Evolutionary conservation across 176 grass and related monocot genomes (phyloP).

Genomic region (Aechmea fasciata): DNA sequence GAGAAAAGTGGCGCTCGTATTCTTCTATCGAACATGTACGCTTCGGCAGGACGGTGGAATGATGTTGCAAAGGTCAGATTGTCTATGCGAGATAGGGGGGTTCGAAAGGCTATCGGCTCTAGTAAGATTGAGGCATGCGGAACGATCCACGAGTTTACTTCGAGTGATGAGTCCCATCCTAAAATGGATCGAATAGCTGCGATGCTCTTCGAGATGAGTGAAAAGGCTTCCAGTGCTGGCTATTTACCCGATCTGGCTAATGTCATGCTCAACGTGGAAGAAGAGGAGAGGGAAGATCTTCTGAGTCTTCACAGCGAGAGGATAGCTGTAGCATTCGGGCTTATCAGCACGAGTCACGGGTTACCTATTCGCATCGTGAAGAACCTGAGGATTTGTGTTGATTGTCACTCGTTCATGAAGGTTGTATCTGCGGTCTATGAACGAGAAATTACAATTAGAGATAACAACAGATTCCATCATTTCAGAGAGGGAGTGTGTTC

Average conservation of each 20-base stretch:
- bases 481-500: conserved; percentile 7
- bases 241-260: conserved; percentile 4
- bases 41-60: conserved; percentile 11
- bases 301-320: conserved; percentile 16
- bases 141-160: conserved; percentile 14
- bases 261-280: conserved; percentile 4
- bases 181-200: conserved; percentile 6
- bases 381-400: conserved; percentile 14
- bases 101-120: conserved; percentile 1
- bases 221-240: neutral
- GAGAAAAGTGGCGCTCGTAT: neutral
- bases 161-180: conserved; percentile 9
- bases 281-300: conserved; percentile 3
- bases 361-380: neutral
- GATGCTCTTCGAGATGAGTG: conserved; percentile 10
- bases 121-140: conserved; percentile 5
- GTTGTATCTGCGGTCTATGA: conserved; percentile 1
- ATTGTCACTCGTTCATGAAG: conserved; percentile 22
- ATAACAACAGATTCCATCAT: conserved; percentile 11
- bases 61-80: conserved; percentile 2
- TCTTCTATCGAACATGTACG: conserved; percentile 10
- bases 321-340: conserved; percentile 13
- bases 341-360: conserved; percentile 4
- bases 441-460: conserved; percentile 12
- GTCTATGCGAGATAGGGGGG: neutral